phyloP scores from a whole-genome alignment of 208 protist species.

The Balamuthia mandrillaris region DNA sequence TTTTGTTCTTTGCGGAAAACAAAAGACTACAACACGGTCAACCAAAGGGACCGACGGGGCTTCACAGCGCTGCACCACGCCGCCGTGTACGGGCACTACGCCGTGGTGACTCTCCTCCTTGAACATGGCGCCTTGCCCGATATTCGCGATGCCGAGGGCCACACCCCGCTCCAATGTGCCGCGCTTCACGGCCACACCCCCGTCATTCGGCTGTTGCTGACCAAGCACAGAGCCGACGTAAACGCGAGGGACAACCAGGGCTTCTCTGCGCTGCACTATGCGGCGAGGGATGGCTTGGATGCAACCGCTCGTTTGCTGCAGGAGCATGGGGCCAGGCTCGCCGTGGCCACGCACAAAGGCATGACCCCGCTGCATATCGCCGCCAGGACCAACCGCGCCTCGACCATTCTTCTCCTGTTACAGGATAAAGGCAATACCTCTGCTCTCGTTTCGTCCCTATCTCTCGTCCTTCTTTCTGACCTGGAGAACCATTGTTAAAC shows the following conservation, averaged over 20 bases:
- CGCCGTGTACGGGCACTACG: background rate
- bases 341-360: background rate
- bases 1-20: background rate
- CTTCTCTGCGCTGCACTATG: conserved; percentile 18
- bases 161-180: background rate
- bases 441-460: too few relatives aligned
- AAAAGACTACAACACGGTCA: background rate
- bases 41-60: background rate
- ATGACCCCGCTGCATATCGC: conserved; percentile 1
- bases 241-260: background rate
- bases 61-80: conserved; percentile 19
- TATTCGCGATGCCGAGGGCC: background rate
- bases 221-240: background rate
- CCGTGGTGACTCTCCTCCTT: background rate
- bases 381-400: too few relatives aligned
- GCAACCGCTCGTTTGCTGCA: background rate
- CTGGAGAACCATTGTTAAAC: too few relatives aligned
- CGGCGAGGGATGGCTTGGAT: background rate
- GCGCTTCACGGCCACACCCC: background rate
- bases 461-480: too few relatives aligned
- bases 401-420: too few relatives aligned
- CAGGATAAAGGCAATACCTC: too few relatives aligned
- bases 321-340: background rate
- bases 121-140: background rate
- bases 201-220: background rate